These are phyloP conservation scores for Auriculariales sp. DNA, from an alignment of 768 basidiomycete species.

Conservation along the genomic window DNA sequence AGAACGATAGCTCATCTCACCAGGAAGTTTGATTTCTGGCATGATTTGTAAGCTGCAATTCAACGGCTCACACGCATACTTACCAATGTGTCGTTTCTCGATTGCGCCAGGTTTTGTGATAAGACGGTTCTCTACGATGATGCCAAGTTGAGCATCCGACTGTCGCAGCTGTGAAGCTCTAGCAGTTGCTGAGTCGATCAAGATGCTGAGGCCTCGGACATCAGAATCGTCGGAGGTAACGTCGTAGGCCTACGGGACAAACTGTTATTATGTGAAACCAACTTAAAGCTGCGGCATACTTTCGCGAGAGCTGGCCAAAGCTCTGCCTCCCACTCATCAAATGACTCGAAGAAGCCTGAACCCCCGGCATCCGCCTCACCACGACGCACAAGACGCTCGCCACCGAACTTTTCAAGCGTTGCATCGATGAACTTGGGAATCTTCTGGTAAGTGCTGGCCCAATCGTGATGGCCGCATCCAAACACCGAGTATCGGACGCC, in stretches of 20 bases:
- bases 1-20: slow-evolving; percentile 22
- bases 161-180: slow-evolving; percentile 23
- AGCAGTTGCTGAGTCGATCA: too few relatives aligned
- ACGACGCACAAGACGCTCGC: slow-evolving; percentile 19
- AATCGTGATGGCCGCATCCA: slow-evolving; percentile 35
- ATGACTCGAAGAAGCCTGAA: slow-evolving; percentile 28
- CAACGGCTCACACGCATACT: not conserved
- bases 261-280: too few relatives aligned
- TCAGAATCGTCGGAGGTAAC: too few relatives aligned
- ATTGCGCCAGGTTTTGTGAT: slow-evolving; percentile 24
- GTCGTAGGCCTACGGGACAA: too few relatives aligned
- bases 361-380: slow-evolving; percentile 28
- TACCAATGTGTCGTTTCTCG: slow-evolving; percentile 29
- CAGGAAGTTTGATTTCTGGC: slow-evolving; percentile 26
- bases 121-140: slow-evolving; percentile 23
- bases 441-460: slow-evolving; percentile 31
- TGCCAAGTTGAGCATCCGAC: slow-evolving; percentile 22
- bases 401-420: slow-evolving; percentile 21
- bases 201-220: too few relatives aligned
- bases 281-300: too few relatives aligned
- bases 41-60: not conserved
- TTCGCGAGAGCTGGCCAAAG: slow-evolving; percentile 23
- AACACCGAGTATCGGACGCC: slow-evolving; percentile 28
- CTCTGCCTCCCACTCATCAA: slow-evolving; percentile 26
- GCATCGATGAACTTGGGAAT: slow-evolving; percentile 28